Evolutionary conservation across 352 stramenopile genomes (phyloP), one percentile per base, ranked within the genome.

Genomic region (Phytopythium oedochilum): DNA sequence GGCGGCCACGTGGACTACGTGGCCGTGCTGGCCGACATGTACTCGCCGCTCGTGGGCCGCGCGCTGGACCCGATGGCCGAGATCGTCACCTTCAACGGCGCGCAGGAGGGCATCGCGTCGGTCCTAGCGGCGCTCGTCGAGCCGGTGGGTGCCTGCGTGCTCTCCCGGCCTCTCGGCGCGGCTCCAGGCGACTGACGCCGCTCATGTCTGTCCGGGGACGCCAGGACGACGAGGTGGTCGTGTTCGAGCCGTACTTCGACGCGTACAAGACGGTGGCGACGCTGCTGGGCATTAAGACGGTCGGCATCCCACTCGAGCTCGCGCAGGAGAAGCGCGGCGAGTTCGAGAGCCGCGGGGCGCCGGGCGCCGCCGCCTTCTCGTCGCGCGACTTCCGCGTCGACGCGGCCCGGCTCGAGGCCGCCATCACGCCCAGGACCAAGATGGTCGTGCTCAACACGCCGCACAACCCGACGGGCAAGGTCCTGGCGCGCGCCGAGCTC

Each of bases 401-500:
- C 71, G 59, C 89, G 22, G 64, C 79, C 0, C 85, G 83, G 32
- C 72, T 99, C 28, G 83, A 98, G 53, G 59, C 63, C 4, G 75
- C 71, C 9, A 84, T 99, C 39, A 97, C 93, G 5, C 55, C 78
- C 0, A 83, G 88, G 58, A 99, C 97, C 39, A 93, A 96, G 59
- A 89, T 98, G 56, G 72, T 99, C 45, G 84, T 99, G 50, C 79
- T 99, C 42, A 99, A 99, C 70, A 98, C 94, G 43, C 97, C 97
- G 29, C 97, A 99, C 80, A 99, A 99, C 70, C 97, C 97, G 8
- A 99, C 97, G 22, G 97, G 97, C 29, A 99, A 99, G 71, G 92
- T 99, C 10, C 98, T 99, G 62, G 88, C 87, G 5, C 63, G 63
- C n/a, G 57, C 74, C 10, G 97, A 99, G 79, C 88, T 99, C 55